Conservation (phyloP, 441 rosid species). For the Jatropha podagrica region DNA sequence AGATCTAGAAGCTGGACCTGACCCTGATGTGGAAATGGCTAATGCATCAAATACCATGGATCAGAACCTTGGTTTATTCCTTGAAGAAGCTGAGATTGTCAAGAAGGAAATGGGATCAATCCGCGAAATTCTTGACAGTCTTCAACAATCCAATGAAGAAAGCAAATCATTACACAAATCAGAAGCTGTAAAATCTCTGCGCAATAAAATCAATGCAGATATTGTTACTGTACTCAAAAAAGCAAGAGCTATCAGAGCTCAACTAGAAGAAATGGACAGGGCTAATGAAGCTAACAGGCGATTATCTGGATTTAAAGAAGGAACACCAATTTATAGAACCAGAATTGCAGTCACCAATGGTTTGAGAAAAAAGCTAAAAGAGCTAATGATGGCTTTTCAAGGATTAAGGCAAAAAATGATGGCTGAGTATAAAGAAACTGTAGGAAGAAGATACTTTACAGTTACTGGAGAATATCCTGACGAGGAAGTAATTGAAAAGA, state of each 20-base stretch:
- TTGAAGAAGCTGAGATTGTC: conserved; percentile 88
- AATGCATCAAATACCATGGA: conserved; percentile 47
- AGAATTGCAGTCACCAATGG: conserved; percentile 85
- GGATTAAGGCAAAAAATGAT: conserved; percentile 83
- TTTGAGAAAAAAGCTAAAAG: conserved; percentile 70
- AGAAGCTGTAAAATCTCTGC: conserved; percentile 62
- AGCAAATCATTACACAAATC: conserved; percentile 76
- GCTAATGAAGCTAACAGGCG: conserved; percentile 81
- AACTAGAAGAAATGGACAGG: conserved; percentile 89
- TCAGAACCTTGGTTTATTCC: conserved; percentile 68
- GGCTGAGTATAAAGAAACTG: conserved; percentile 87
- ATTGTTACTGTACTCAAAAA: conserved; percentile 63
- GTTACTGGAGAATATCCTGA: conserved; percentile 87
- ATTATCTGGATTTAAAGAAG: conserved; percentile 75
- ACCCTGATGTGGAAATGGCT: conserved; percentile 65
- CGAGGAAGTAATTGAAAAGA: conserved; percentile 82
- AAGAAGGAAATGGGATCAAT: conserved; percentile 82
- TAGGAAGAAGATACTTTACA: conserved; percentile 85
- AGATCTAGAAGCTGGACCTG: conserved; percentile 86
- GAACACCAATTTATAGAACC: conserved; percentile 77
- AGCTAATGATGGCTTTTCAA: conserved; percentile 96
- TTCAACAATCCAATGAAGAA: conserved; percentile 73
- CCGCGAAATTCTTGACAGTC: conserved; percentile 51
- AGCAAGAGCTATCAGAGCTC: conserved; percentile 60
- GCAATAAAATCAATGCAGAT: conserved; percentile 67